Percentiles rank a stretch among this genome's conserved stretches.
Evolutionary conservation across 2,329 filamentous ascomycete species (phyloP).

Genomic region (Anthostomella pinea): DNA sequence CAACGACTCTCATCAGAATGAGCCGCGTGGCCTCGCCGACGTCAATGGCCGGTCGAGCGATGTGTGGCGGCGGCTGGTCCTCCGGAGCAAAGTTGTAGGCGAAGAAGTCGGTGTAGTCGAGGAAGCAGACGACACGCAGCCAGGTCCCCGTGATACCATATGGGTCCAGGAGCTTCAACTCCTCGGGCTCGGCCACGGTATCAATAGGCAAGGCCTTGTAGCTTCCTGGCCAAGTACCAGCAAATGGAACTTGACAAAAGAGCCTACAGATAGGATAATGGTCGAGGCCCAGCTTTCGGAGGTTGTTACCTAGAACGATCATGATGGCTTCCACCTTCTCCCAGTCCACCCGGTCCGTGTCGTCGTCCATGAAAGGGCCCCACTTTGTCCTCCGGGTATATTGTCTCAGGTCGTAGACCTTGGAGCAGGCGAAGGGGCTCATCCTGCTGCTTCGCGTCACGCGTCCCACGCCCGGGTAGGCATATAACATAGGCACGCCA

Average conservation of each 20-base stretch:
- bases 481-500: slow-evolving; percentile 54
- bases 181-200: slow-evolving; percentile 26
- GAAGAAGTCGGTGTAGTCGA: slow-evolving; percentile 71
- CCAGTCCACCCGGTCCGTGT: slow-evolving; percentile 65
- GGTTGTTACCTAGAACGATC: slow-evolving; percentile 64
- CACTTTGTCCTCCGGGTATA: slow-evolving; percentile 61
- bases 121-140: slow-evolving; percentile 57
- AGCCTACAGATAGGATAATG: slow-evolving; percentile 44
- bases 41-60: slow-evolving; percentile 52
- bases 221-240: slow-evolving; percentile 51
- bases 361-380: slow-evolving; percentile 70
- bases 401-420: slow-evolving; percentile 71
- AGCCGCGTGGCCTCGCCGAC: slow-evolving; percentile 67
- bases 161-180: slow-evolving; percentile 59
- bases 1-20: slow-evolving; percentile 64
- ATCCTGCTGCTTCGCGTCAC: slow-evolving; percentile 35
- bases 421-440: slow-evolving; percentile 63
- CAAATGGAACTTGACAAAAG: slow-evolving; percentile 56
- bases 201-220: slow-evolving; percentile 38
- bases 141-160: slow-evolving; percentile 70
- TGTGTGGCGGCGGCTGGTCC: slow-evolving; percentile 38
- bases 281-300: slow-evolving; percentile 46
- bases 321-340: slow-evolving; percentile 75
- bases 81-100: slow-evolving; percentile 64
- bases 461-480: slow-evolving; percentile 27